A percentile compares a stretch with the other conserved stretches of the same genome.
These are phyloP conservation scores for Mycena floridula DNA, from an alignment of 768 basidiomycete genomes.

Conservation along the genomic window DNA sequence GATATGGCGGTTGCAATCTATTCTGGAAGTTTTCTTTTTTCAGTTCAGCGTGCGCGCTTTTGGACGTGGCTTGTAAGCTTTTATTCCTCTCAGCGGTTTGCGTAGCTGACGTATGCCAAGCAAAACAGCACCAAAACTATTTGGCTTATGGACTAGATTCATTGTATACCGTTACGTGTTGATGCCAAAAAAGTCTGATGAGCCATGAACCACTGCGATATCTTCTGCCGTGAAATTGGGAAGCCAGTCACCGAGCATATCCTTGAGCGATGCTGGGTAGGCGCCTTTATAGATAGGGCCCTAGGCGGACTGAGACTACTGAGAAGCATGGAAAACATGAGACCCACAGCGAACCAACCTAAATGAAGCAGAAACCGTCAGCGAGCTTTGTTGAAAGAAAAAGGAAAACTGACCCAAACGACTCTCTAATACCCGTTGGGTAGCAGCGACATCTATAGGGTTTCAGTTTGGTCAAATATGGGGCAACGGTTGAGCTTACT, in stretches of 20 bases:
- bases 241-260: slow-evolving; percentile 50
- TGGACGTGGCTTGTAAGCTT: slow-evolving; percentile 59
- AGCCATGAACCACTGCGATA: slow-evolving; percentile 49
- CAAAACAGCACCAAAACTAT: neutral
- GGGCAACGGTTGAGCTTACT: too few relatives aligned
- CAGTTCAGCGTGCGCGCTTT: slow-evolving; percentile 52
- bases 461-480: too few relatives aligned
- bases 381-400: too few relatives aligned
- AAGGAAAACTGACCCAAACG: slow-evolving; percentile 71
- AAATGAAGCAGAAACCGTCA: too few relatives aligned
- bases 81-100: slow-evolving; percentile 41
- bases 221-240: slow-evolving; percentile 55
- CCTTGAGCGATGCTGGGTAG: slow-evolving; percentile 55
- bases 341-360: slow-evolving; percentile 1
- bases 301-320: slow-evolving; percentile 19
- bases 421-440: slow-evolving; percentile 66
- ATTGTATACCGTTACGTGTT: slow-evolving; percentile 73
- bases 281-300: slow-evolving; percentile 71
- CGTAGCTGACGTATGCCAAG: slow-evolving; percentile 30
- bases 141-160: slow-evolving; percentile 46
- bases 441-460: slow-evolving; percentile 53
- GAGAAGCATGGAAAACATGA: neutral
- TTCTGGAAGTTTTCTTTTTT: slow-evolving; percentile 59
- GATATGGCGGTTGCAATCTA: slow-evolving; percentile 17
- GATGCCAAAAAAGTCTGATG: slow-evolving; percentile 69